Evolutionary conservation across 176 grass and related monocot genomes (phyloP).

Genomic region (Puccinellia tenuiflora): DNA sequence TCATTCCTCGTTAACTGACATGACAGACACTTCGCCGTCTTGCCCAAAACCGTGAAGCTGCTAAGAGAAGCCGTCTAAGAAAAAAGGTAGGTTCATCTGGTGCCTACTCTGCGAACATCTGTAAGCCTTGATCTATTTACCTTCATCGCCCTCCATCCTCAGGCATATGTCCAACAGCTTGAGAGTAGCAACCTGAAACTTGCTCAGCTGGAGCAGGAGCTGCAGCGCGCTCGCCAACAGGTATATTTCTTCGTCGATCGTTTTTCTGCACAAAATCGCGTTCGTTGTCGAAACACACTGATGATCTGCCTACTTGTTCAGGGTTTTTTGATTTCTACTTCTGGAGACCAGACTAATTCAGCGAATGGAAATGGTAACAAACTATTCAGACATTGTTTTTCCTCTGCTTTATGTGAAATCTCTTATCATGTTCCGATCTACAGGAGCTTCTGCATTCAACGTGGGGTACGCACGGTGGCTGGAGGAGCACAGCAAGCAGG

Average conservation of each 20-base stretch:
- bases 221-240: constrained; percentile 52
- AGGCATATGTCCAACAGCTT: constrained; percentile 65
- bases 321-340: constrained; percentile 49
- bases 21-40: constrained; percentile 68
- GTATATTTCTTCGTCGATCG: not conserved
- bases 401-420: not conserved
- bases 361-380: constrained; percentile 34
- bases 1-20: not conserved
- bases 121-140: not conserved
- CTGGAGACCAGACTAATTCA: constrained; percentile 27
- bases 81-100: constrained; percentile 55
- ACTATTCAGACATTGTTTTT: not conserved
- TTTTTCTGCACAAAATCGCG: not conserved
- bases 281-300: not conserved
- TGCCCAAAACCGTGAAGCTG: constrained; percentile 98
- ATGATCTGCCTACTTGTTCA: constrained; percentile 5
- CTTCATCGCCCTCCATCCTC: not conserved
- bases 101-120: not conserved
- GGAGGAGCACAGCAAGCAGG: constrained; percentile 33
- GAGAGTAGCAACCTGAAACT: constrained; percentile 60
- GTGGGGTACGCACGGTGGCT: constrained; percentile 36
- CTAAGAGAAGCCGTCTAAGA: constrained; percentile 80
- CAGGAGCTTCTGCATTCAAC: constrained; percentile 39
- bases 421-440: not conserved
- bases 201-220: constrained; percentile 53